Base-by-base conservation (phyloP, 2,329 filamentous ascomycete species). In the Fusarium sp. region DNA sequence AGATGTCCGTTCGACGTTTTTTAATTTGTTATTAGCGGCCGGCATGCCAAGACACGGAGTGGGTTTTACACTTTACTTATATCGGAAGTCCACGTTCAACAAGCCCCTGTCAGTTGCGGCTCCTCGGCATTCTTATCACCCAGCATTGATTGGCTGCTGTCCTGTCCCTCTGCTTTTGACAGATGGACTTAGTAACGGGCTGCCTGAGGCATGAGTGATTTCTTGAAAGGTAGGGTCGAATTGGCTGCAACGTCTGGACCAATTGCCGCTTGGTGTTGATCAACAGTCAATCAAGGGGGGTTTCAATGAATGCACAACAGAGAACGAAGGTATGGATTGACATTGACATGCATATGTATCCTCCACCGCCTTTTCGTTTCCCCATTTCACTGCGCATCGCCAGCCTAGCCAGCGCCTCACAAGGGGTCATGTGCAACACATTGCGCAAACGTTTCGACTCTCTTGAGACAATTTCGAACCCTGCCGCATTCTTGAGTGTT, bases 1-100 rank as follows among this genome's bases (percentile, higher is more conserved):
- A 40, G 46, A 37, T 33, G 35, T 15, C 39, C 27, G 47, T 22
- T 22, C 22, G 22, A 4, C 22, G 22, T 39, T 40, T 49, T 52
- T 40, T 13, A 53, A 33, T 32, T 44, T 55, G 37, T 20, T 55
- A 41, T 23, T 41, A 58, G 50, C 19, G 47, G 50, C 41, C 44
- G 25, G 20, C 43, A 37, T 46, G 55, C 61, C 65, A 68, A 68
- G 55, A 50, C 47, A 19, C 41, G 15, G 48, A 54, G 65, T 68
- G 66, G 66, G 57, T 41, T 27, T 23, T 41, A 44, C 57, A 46
- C 66, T 55, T 67, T 69, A 67, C 66, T 67, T 69, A 39, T 69
- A 62, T 66, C 52, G 66, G 66, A 69, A 68, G 66, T 68, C 65
- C 54, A 65, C 51, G 56, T 62, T 67, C 66, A 67, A 62, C 47